phyloP scores from a whole-genome alignment of 1,139 yeast genomes.

The Debaryomyces robertsiae region DNA sequence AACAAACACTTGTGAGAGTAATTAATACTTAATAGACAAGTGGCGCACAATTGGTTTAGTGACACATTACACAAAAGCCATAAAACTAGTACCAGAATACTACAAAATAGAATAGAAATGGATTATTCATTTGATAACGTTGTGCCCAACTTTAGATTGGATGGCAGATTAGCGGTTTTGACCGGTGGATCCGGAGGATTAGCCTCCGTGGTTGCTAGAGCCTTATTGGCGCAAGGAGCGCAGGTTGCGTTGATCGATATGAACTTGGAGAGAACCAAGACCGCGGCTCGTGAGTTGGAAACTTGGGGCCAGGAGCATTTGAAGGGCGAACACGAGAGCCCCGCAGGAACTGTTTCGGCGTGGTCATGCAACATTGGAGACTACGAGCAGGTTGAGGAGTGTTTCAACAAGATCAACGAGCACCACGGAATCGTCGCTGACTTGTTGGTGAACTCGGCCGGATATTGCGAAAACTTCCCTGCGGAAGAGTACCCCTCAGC shows the following conservation, averaged over 20 bases:
- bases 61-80: no score
- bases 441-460: conserved; percentile 74
- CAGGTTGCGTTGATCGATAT: conserved; percentile 77
- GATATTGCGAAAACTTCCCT: conserved; percentile 79
- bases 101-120: no score
- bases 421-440: conserved; percentile 66
- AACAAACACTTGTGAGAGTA: no score
- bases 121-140: conserved; percentile 45
- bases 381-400: conserved; percentile 58
- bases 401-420: conserved; percentile 51
- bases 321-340: conserved; percentile 41
- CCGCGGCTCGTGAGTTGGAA: conserved; percentile 60
- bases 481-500: conserved; percentile 77
- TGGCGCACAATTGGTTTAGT: no score
- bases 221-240: conserved; percentile 70
- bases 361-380: conserved; percentile 82
- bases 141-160: conserved; percentile 62
- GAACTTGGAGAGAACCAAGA: conserved; percentile 59
- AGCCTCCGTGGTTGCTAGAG: conserved; percentile 67
- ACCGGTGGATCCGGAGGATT: conserved; percentile 88
- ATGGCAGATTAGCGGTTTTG: conserved; percentile 69
- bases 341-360: conserved; percentile 55
- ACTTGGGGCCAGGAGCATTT: conserved; percentile 55
- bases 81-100: no score
- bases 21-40: no score